Conservation (phyloP, 2,329 filamentous ascomycete species). For the Penicillium paneum region DNA sequence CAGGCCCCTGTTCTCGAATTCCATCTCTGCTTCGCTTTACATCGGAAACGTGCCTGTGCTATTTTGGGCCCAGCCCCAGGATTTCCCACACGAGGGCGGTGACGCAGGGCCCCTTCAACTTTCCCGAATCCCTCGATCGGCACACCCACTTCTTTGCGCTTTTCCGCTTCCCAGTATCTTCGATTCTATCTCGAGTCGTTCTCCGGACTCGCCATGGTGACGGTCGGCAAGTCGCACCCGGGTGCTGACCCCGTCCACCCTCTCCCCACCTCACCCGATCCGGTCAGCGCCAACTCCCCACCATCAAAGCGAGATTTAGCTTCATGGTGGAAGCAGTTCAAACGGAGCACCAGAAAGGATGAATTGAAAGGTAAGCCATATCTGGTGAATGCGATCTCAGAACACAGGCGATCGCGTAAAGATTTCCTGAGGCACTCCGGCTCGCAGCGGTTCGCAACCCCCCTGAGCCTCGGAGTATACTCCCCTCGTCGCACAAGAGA, state of each 20-base stretch:
- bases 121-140: conserved; percentile 19
- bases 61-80: conserved; percentile 33
- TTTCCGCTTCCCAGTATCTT: conserved; percentile 3
- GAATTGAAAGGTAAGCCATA: conserved; percentile 58
- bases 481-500: conserved; percentile 1
- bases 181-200: conserved; percentile 1
- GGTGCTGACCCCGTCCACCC: conserved; percentile 34
- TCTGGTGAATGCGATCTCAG: background rate
- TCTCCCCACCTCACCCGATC: conserved; percentile 41
- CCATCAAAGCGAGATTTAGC: conserved; percentile 84
- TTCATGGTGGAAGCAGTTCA: conserved; percentile 98
- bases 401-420: background rate
- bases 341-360: conserved; percentile 63
- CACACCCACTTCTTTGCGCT: background rate
- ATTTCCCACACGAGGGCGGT: conserved; percentile 31
- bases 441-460: background rate
- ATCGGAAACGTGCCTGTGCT: conserved; percentile 15
- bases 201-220: conserved; percentile 32
- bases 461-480: background rate
- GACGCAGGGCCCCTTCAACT: conserved; percentile 24
- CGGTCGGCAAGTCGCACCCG: conserved; percentile 35
- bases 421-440: background rate
- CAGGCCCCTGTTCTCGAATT: background rate
- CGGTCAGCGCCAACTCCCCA: conserved; percentile 59
- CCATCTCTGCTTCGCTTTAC: background rate